Base-by-base conservation (phyloP, 768 basidiomycete species). In the Tricholomella constricta region DNA sequence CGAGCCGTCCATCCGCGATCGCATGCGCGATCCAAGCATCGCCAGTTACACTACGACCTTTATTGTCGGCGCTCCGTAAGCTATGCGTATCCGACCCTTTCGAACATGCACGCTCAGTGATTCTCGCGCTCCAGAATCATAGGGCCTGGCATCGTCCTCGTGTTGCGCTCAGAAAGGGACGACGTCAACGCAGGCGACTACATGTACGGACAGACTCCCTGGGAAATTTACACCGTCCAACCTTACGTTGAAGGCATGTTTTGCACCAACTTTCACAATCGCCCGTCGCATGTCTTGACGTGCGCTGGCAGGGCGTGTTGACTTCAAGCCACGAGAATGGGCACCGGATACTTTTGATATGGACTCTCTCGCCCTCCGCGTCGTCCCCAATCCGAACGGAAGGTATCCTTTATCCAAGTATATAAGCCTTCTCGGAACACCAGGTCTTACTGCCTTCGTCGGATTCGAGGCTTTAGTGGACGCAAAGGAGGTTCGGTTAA, bases 131-230 rank as follows among this genome's bases (percentile, higher is more conserved):
- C 22, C n/a, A 74, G 68, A 6, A 15, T 71, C 1, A 35, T 31
- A 6, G 62, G 66, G 10, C 65, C 62, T 54, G 76, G 73, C 14
- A 61, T 76, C 15, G 74, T 66, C 14, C 57, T 72, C 15, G 73
- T 72, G 29, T 19, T 73, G 17, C 67, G 69, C 10, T 73, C 72
- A 0, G 71, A 77, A 32, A 53, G 59, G 32, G 36, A 59, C 19
- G 52, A 54, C 2, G 54, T 69, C 38, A 55, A 62, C 37, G 52
- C 46, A 8, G 72, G 73, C 9, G 59, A 68, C 31, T 66, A 76
- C 27, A 37, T 77, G 15, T 69, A 70, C 47, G 72, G 68, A 2
- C n/a, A 52, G 17, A 57, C 56, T 7, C 38, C 27, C 49, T 60
- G n/a, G 48, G 68, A 64, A 29, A 34, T 63, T 55, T 32, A 51